These are phyloP conservation scores for Juncus effusus DNA, from an alignment of 176 grass and related monocot genomes.

Conservation along the genomic window DNA sequence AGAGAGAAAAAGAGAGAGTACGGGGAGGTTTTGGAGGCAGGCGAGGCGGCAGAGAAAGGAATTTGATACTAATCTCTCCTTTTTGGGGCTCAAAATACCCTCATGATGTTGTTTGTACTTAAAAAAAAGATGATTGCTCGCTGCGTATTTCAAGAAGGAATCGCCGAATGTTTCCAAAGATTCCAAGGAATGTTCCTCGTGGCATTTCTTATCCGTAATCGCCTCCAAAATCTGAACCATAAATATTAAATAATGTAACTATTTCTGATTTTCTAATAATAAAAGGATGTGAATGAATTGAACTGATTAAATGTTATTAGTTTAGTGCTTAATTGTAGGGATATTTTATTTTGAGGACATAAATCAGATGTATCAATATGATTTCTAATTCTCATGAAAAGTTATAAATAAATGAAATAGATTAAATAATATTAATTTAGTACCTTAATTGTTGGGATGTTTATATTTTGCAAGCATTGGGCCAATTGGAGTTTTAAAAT, in stretches of 20 bases:
- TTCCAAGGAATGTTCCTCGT: conserved; percentile 70
- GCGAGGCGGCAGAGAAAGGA: conserved; percentile 49
- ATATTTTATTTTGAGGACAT: too few species aligned
- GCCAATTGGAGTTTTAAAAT: conserved; percentile 48
- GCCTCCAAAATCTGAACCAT: conserved; percentile 65
- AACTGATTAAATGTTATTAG: too few species aligned
- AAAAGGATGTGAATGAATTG: too few species aligned
- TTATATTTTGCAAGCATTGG: conserved; percentile 41
- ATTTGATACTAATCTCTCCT: conserved; percentile 71
- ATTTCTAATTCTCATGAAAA: too few species aligned
- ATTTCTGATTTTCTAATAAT: neutral
- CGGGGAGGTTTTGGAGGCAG: conserved; percentile 53
- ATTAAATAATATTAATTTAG: neutral
- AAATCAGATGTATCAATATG: too few species aligned
- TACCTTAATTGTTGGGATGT: conserved; percentile 53
- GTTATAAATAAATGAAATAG: too few species aligned
- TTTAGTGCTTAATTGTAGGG: too few species aligned
- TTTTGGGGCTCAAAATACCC: conserved; percentile 65
- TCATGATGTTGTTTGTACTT: conserved; percentile 66
- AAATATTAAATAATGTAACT: conserved; percentile 17
- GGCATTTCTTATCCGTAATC: conserved; percentile 61
- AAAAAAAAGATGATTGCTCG: conserved; percentile 52
- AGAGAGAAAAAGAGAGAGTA: conserved; percentile 21
- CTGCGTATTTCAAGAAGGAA: conserved; percentile 77
- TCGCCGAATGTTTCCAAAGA: conserved; percentile 84